Evolutionary conservation across 148 eudicot species (phyloP).

Genomic region (Gaultheria prostrata): DNA sequence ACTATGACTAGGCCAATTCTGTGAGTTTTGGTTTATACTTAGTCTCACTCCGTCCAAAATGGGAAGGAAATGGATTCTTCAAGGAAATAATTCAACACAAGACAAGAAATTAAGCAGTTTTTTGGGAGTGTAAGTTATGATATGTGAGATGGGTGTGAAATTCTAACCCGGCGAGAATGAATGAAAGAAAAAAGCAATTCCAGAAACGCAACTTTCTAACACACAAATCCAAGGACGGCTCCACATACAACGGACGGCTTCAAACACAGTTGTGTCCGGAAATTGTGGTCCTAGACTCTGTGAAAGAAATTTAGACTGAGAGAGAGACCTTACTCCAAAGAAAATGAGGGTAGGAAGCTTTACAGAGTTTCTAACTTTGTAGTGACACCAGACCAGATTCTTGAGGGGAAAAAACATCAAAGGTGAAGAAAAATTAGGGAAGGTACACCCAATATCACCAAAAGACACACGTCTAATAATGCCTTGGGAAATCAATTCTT

Average conservation of each 20-base stretch:
- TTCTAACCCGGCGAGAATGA: background rate
- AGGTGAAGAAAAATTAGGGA: background rate
- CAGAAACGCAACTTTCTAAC: no score
- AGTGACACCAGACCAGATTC: background rate
- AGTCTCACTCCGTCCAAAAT: background rate
- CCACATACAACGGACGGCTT: no score
- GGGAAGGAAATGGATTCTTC: background rate
- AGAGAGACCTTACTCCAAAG: background rate
- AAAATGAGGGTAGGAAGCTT: background rate
- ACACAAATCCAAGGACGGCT: no score
- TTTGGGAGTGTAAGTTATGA: no score
- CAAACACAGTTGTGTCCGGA: no score
- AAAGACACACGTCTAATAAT: background rate
- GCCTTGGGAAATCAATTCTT: background rate
- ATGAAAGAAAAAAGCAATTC: no score
- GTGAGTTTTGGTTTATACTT: background rate
- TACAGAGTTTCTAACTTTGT: background rate
- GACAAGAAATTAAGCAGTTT: background rate
- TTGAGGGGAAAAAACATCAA: background rate
- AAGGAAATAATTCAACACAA: background rate
- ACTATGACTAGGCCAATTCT: background rate
- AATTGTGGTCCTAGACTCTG: no score
- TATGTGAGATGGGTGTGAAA: background rate
- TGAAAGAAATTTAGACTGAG: background rate
- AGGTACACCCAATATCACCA: conserved; percentile 1